phyloP scores from a whole-genome alignment of 345 rosid species.

The Gossypium ekmanianum region DNA sequence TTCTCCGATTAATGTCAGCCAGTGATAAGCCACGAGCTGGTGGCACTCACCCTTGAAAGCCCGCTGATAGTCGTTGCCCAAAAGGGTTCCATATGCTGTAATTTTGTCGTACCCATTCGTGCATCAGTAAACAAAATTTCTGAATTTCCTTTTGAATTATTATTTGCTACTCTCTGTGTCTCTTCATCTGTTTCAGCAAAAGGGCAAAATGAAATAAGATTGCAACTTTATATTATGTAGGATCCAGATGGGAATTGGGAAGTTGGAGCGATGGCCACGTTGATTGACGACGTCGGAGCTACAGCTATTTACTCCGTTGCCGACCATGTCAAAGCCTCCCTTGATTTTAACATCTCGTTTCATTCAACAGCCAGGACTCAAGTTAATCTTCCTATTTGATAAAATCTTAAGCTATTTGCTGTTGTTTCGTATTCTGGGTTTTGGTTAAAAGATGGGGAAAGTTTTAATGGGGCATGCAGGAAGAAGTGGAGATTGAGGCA shows the following conservation, averaged over 20 bases:
- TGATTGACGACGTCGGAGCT: conserved; percentile 49
- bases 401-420: background rate
- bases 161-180: background rate
- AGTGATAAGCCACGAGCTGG: conserved; percentile 12
- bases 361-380: conserved; percentile 45
- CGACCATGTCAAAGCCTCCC: conserved; percentile 31
- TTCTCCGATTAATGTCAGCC: conserved; percentile 32
- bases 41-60: background rate
- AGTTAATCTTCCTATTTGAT: conserved; percentile 21
- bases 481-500: conserved; percentile 61
- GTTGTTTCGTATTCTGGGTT: background rate
- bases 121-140: background rate
- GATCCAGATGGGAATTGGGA: conserved; percentile 47
- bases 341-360: conserved; percentile 47
- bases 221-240: conserved; percentile 5
- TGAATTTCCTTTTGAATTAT: background rate
- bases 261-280: conserved; percentile 47
- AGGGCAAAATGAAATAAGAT: background rate
- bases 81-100: background rate
- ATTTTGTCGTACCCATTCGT: background rate
- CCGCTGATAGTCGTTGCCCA: background rate
- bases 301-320: conserved; percentile 31
- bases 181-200: background rate
- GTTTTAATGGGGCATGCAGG: conserved; percentile 33
- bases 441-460: background rate